Evolutionary conservation across 2,329 filamentous ascomycete genomes (phyloP).

Genomic region (Raffaelea albimanens): DNA sequence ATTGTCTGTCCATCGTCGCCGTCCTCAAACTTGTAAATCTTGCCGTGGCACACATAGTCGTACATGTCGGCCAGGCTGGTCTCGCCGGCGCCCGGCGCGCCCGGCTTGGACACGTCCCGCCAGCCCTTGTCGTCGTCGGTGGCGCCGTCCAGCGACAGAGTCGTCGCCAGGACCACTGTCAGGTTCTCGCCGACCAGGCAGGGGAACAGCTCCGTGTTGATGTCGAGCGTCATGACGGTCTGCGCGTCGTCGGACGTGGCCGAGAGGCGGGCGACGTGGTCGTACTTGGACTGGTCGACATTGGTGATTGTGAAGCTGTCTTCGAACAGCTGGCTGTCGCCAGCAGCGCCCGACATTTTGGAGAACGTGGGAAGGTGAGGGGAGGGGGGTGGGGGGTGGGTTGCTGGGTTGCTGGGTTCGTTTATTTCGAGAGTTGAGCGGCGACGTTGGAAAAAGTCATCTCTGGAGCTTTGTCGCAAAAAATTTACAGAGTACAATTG

Average conservation of each 20-base stretch:
- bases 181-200: constrained; percentile 65
- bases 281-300: constrained; percentile 82
- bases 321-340: constrained; percentile 88
- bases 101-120: constrained; percentile 58
- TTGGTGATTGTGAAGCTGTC: constrained; percentile 77
- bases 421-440: too few species aligned
- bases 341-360: constrained; percentile 47
- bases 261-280: constrained; percentile 80
- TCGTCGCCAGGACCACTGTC: constrained; percentile 74
- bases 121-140: constrained; percentile 72
- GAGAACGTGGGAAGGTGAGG: not conserved
- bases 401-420: not conserved
- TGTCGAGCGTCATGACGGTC: constrained; percentile 75
- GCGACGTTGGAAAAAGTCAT: too few species aligned
- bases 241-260: constrained; percentile 66
- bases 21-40: constrained; percentile 83
- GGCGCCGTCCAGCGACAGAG: constrained; percentile 74
- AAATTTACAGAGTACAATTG: too few species aligned
- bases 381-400: too few species aligned
- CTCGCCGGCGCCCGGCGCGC: constrained; percentile 28
- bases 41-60: constrained; percentile 82
- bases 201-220: constrained; percentile 89
- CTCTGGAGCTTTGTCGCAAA: too few species aligned
- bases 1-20: constrained; percentile 70
- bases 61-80: constrained; percentile 65